Conservation (phyloP, 2,329 filamentous ascomycete species). For the Zymoseptoria tritici region DNA sequence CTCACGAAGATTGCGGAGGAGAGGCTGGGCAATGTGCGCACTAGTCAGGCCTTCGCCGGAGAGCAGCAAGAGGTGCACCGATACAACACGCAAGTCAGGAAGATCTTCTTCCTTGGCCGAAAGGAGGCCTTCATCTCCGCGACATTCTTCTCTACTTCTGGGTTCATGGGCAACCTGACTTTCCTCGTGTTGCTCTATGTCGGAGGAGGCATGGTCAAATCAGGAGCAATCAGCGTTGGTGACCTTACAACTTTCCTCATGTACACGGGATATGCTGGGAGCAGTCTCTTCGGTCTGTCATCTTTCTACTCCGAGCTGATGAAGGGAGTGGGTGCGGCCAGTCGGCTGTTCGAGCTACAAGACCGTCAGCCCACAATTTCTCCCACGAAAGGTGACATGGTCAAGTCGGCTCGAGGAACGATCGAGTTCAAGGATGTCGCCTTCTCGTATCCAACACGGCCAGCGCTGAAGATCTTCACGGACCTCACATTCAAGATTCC, state of each 20-base stretch:
- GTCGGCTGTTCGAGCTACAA: conserved; percentile 88
- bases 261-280: conserved; percentile 85
- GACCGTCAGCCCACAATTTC: conserved; percentile 80
- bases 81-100: conserved; percentile 87
- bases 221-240: conserved; percentile 78
- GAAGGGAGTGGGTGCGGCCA: conserved; percentile 98
- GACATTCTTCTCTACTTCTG: conserved; percentile 79
- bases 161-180: conserved; percentile 93
- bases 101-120: conserved; percentile 83
- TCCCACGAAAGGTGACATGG: conserved; percentile 72
- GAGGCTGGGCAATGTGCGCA: conserved; percentile 91
- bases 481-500: conserved; percentile 85
- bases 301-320: conserved; percentile 97
- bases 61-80: conserved; percentile 83
- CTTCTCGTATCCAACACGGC: conserved; percentile 90
- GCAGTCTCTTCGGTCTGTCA: conserved; percentile 85
- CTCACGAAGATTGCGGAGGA: conserved; percentile 97
- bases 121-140: conserved; percentile 82
- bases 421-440: conserved; percentile 81
- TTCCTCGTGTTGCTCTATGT: conserved; percentile 85
- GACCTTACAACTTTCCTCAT: conserved; percentile 96
- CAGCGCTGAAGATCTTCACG: conserved; percentile 85
- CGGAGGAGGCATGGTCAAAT: conserved; percentile 82
- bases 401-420: conserved; percentile 75
- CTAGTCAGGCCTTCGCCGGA: conserved; percentile 90